phyloP scores from a whole-genome alignment of 1,284 basidiomycete species.

The Stereum hirsutum region DNA sequence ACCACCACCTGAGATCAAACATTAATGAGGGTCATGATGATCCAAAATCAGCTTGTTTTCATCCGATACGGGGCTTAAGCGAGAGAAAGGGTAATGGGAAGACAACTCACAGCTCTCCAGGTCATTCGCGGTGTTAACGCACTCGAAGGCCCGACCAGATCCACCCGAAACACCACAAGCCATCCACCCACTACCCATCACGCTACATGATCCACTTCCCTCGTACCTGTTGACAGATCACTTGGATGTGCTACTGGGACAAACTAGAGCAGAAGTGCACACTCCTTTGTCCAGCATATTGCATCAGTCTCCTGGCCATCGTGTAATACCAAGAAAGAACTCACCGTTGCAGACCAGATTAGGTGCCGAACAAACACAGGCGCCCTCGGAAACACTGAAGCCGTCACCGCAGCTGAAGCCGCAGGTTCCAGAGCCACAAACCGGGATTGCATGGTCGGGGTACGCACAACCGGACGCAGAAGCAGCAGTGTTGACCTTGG shows the following conservation, averaged over 20 bases:
- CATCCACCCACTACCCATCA: constrained; percentile 18
- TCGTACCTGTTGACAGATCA: constrained; percentile 21
- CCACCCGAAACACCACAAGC: constrained; percentile 33
- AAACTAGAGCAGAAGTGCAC: constrained; percentile 29
- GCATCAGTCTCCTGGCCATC: too few relatives aligned
- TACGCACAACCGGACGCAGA: constrained; percentile 28
- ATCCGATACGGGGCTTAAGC: not conserved
- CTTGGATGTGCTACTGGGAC: constrained; percentile 18
- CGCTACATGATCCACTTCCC: constrained; percentile 11
- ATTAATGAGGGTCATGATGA: constrained; percentile 1
- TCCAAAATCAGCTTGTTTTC: not conserved
- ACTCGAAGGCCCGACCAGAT: constrained; percentile 31
- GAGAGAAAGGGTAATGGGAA: not conserved
- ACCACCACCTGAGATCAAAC: constrained; percentile 32
- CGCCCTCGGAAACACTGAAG: constrained; percentile 23
- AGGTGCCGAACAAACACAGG: constrained; percentile 32
- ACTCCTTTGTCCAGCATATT: too few relatives aligned
- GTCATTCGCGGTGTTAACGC: constrained; percentile 34
- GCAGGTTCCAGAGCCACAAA: constrained; percentile 30
- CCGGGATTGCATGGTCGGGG: constrained; percentile 28
- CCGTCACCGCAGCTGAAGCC: constrained; percentile 37
- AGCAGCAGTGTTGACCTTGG: constrained; percentile 13
- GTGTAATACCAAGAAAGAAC: too few relatives aligned
- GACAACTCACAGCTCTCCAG: constrained; percentile 41
- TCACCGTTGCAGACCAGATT: constrained; percentile 36